These are phyloP conservation scores for Penicillium nordicum DNA, from an alignment of 2,329 filamentous ascomycete genomes.

Conservation along the genomic window DNA sequence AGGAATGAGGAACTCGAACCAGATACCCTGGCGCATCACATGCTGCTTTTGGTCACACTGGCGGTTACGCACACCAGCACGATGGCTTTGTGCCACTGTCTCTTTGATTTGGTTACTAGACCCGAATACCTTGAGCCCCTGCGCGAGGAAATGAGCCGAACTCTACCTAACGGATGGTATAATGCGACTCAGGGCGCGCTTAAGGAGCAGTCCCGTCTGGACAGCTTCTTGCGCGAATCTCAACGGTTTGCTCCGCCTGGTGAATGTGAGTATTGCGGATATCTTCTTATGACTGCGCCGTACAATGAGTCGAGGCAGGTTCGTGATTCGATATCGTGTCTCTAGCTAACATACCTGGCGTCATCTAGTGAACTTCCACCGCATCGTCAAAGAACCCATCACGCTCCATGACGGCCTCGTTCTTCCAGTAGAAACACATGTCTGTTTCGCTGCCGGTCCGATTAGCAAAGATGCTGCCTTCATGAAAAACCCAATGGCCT, in stretches of 20 bases:
- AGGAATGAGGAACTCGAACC: conserved; percentile 19
- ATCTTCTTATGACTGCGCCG: not conserved
- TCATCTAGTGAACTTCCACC: conserved; percentile 27
- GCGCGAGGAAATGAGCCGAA: conserved; percentile 47
- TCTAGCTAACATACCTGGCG: not conserved
- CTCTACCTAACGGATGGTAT: conserved; percentile 24
- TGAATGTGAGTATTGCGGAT: conserved; percentile 21
- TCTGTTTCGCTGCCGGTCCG: conserved; percentile 31
- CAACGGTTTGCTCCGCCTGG: conserved; percentile 28
- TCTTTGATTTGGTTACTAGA: conserved; percentile 51
- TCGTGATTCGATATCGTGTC: not conserved
- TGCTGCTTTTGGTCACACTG: conserved; percentile 27
- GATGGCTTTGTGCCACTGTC: conserved; percentile 37
- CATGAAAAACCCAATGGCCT: conserved; percentile 19
- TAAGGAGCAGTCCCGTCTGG: conserved; percentile 19
- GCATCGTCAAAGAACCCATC: conserved; percentile 25
- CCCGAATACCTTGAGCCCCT: conserved; percentile 51
- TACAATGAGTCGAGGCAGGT: not conserved
- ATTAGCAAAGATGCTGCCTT: conserved; percentile 26
- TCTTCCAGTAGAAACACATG: conserved; percentile 24
- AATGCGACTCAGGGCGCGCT: conserved; percentile 23
- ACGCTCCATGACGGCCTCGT: conserved; percentile 25
- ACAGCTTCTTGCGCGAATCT: conserved; percentile 32
- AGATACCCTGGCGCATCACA: conserved; percentile 23
- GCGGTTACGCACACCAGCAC: conserved; percentile 30